These are phyloP conservation scores for Lizanozyma gosingica DNA, from an alignment of 1,139 yeast genomes.

Conservation along the genomic window DNA sequence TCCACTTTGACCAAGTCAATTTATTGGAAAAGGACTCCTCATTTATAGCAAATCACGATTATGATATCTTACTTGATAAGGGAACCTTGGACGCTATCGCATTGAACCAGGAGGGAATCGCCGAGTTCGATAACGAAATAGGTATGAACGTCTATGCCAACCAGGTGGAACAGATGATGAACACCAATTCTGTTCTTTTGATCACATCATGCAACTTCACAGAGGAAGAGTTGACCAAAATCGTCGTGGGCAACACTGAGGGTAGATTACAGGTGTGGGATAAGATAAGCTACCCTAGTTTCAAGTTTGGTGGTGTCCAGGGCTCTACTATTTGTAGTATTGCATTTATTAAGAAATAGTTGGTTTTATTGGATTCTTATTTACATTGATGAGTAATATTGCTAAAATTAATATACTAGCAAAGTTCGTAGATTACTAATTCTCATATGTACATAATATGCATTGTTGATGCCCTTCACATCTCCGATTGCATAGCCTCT, in stretches of 20 bases:
- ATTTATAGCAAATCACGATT: conserved; percentile 32
- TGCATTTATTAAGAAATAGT: conserved; percentile 47
- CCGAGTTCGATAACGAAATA: conserved; percentile 28
- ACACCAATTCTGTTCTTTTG: conserved; percentile 49
- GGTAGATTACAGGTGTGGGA: conserved; percentile 46
- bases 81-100: conserved; percentile 98
- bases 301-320: conserved; percentile 78
- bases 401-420: too few relatives aligned
- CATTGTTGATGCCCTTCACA: background rate
- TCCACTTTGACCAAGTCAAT: conserved; percentile 41
- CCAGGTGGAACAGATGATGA: conserved; percentile 50
- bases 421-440: too few relatives aligned
- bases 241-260: conserved; percentile 38
- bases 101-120: conserved; percentile 49
- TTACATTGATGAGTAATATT: too few relatives aligned
- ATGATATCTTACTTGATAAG: conserved; percentile 77
- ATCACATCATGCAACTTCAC: conserved; percentile 97
- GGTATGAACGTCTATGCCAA: conserved; percentile 59
- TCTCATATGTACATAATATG: background rate
- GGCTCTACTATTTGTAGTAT: conserved; percentile 86
- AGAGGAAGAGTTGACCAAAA: conserved; percentile 53
- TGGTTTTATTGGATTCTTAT: background rate
- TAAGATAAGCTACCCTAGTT: conserved; percentile 64
- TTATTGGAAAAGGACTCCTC: conserved; percentile 24
- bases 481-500: conserved; percentile 12